Conservation (phyloP, 2,329 filamentous ascomycete species). For the Penicillium sp. region DNA sequence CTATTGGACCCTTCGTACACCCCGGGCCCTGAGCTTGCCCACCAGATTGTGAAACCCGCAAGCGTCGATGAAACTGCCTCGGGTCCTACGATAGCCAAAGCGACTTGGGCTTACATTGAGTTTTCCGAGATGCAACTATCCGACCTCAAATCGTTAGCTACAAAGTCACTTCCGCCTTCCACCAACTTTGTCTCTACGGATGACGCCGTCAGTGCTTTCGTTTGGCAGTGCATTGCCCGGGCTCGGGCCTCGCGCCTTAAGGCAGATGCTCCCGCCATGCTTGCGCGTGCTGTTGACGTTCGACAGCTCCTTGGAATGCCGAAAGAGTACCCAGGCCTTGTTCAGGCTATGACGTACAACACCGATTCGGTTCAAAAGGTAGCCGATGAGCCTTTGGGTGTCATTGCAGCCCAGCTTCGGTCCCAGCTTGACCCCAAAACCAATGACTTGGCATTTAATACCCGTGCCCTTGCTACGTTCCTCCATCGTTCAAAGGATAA, state of each 20-base stretch:
- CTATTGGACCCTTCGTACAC: constrained; percentile 41
- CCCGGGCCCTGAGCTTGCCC: constrained; percentile 40
- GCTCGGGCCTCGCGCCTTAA: constrained; percentile 42
- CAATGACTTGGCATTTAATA: constrained; percentile 32
- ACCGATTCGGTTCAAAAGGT: constrained; percentile 31
- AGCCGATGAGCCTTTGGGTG: constrained; percentile 31
- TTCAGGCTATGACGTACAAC: constrained; percentile 51
- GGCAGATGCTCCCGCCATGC: constrained; percentile 23
- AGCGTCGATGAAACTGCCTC: background rate
- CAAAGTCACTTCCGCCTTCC: constrained; percentile 13
- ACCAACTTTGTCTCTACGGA: constrained; percentile 53
- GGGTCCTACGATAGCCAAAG: background rate
- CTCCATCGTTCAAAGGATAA: constrained; percentile 39
- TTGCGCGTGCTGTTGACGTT: constrained; percentile 54
- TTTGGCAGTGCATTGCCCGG: constrained; percentile 51
- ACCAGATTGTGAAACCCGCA: constrained; percentile 31
- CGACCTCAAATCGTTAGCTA: constrained; percentile 13
- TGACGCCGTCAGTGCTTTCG: constrained; percentile 53
- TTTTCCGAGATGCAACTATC: constrained; percentile 9
- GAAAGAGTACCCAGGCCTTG: constrained; percentile 49
- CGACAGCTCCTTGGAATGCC: constrained; percentile 47
- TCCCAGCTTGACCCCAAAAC: constrained; percentile 35
- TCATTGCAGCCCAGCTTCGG: constrained; percentile 43
- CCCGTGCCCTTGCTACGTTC: constrained; percentile 46
- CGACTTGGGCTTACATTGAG: constrained; percentile 14